phyloP scores from a whole-genome alignment of 768 basidiomycete genomes.

The Phallus indusiatus region DNA sequence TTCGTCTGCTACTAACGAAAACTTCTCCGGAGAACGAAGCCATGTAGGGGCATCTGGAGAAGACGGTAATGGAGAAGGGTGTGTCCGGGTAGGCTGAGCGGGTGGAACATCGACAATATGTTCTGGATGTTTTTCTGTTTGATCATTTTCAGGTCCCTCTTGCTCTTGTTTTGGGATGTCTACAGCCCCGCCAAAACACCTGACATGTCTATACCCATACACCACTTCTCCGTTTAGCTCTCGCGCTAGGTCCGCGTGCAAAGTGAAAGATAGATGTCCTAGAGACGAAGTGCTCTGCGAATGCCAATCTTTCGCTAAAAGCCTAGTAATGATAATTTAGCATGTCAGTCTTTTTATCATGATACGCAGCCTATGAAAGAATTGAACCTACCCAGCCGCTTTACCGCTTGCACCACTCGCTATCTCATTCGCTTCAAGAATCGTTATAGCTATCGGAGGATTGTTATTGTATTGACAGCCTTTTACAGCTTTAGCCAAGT shows the following conservation, averaged over 20 bases:
- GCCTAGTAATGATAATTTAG: conserved; percentile 27
- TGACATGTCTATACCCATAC: conserved; percentile 30
- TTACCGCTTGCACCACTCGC: conserved; percentile 8
- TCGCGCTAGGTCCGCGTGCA: conserved; percentile 30
- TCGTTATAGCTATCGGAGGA: conserved; percentile 23
- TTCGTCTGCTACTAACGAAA: neutral
- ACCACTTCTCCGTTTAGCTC: conserved; percentile 26
- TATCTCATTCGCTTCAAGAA: conserved; percentile 6
- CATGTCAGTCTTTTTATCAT: conserved; percentile 14
- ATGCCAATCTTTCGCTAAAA: conserved; percentile 35
- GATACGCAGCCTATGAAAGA: conserved; percentile 11
- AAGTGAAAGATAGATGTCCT: conserved; percentile 26
- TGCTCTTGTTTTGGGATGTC: conserved; percentile 1
- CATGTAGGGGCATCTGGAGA: neutral
- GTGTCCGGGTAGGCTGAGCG: conserved; percentile 1
- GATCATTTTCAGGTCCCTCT: conserved; percentile 15
- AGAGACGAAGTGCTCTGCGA: conserved; percentile 21
- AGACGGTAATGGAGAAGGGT: conserved; percentile 13
- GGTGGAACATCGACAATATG: neutral
- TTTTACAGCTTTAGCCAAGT: conserved; percentile 22
- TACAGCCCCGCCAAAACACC: conserved; percentile 19
- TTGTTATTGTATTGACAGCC: conserved; percentile 33
- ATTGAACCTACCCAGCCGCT: conserved; percentile 2
- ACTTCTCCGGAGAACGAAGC: neutral
- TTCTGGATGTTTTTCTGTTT: conserved; percentile 1